phyloP scores from a whole-genome alignment of 1,284 basidiomycete genomes.

The Moesziomyces parantarcticus region DNA sequence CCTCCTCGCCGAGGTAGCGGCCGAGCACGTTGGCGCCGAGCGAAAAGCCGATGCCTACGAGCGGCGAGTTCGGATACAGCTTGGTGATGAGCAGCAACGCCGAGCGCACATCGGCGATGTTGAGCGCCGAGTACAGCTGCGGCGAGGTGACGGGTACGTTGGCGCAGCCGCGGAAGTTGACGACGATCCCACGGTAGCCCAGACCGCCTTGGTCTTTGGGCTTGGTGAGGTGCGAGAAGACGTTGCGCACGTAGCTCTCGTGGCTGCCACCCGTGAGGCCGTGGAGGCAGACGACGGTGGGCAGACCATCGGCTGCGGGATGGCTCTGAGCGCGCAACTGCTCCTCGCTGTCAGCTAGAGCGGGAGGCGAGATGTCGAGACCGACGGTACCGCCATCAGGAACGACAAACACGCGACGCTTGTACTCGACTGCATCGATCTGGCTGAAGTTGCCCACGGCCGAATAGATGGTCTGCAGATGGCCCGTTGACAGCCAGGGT shows the following conservation, averaged over 20 bases:
- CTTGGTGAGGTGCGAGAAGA: slow-evolving; percentile 56
- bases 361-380: slow-evolving; percentile 58
- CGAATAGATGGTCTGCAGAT: slow-evolving; percentile 64
- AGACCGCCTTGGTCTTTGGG: slow-evolving; percentile 48
- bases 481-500: slow-evolving; percentile 58
- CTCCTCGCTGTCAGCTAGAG: slow-evolving; percentile 31
- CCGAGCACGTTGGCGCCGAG: slow-evolving; percentile 92
- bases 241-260: slow-evolving; percentile 64
- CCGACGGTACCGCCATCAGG: slow-evolving; percentile 65
- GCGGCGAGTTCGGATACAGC: slow-evolving; percentile 80
- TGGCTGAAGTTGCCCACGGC: slow-evolving; percentile 51
- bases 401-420: slow-evolving; percentile 56
- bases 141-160: slow-evolving; percentile 78
- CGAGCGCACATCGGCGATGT: slow-evolving; percentile 86
- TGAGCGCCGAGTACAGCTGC: slow-evolving; percentile 81
- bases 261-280: slow-evolving; percentile 66
- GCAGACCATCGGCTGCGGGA: slow-evolving; percentile 27
- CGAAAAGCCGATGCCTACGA: slow-evolving; percentile 91
- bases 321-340: slow-evolving; percentile 23
- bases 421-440: slow-evolving; percentile 58
- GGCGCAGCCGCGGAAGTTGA: slow-evolving; percentile 86
- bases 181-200: slow-evolving; percentile 73
- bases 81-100: slow-evolving; percentile 81
- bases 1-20: slow-evolving; percentile 90
- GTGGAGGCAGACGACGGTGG: slow-evolving; percentile 62